Conservation (phyloP, 345 rosid genomes). For the Eucalyptus tenuipes region DNA sequence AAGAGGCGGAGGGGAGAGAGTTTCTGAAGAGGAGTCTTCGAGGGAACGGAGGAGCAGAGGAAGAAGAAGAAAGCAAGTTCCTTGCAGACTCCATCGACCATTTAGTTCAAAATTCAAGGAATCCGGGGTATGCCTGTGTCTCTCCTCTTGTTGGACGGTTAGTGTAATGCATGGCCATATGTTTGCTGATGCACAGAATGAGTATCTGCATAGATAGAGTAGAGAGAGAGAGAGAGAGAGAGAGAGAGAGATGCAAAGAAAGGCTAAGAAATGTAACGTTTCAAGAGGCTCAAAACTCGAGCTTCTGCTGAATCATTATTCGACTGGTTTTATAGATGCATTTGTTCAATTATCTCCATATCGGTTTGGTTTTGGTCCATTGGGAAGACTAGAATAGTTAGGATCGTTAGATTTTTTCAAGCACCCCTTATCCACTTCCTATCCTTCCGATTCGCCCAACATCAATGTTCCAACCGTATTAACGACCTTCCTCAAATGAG, state of each 20-base stretch:
- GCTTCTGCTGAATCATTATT: background rate
- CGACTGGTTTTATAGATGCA: background rate
- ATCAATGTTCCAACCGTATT: background rate
- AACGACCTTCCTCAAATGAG: background rate
- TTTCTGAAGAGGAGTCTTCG: conserved; percentile 34
- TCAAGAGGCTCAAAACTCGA: background rate
- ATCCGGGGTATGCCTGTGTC: background rate
- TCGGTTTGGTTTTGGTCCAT: background rate
- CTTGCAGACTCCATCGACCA: conserved; percentile 51
- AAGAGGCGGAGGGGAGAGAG: conserved; percentile 10
- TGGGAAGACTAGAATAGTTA: background rate
- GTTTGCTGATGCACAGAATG: background rate
- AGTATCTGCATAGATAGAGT: background rate
- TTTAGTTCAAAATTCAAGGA: background rate
- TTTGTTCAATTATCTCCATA: background rate
- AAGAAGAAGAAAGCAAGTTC: conserved; percentile 24
- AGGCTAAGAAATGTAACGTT: background rate
- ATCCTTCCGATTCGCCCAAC: background rate
- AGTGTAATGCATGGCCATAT: background rate
- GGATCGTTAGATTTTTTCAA: background rate
- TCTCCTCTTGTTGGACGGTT: background rate
- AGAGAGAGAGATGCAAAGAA: background rate
- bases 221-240: background rate
- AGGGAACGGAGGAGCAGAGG: conserved; percentile 47
- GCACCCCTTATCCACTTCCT: background rate